A percentile compares a stretch with the other conserved stretches of the same genome.
Evolutionary conservation across 176 grass and related monocot species (phyloP).

Genomic region (Avena sativa): DNA sequence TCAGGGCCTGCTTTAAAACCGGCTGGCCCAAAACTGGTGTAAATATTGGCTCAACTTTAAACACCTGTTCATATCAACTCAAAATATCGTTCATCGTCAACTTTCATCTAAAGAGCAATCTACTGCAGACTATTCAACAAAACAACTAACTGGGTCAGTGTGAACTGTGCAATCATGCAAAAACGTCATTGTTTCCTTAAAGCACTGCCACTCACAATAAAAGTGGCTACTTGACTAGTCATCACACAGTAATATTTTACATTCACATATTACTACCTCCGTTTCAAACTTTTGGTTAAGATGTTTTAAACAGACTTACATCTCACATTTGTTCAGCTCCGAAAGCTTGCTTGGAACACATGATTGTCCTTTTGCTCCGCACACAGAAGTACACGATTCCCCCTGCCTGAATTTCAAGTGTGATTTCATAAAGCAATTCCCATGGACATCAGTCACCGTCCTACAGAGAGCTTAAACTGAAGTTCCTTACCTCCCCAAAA

Average conservation of each 20-base stretch:
- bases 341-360: constrained; percentile 84
- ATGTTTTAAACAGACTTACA: constrained; percentile 67
- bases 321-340: constrained; percentile 74
- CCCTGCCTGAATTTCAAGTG: constrained; percentile 62
- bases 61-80: not conserved
- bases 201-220: not conserved
- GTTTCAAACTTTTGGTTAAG: not conserved
- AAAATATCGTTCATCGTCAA: not conserved
- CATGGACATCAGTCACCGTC: constrained; percentile 24
- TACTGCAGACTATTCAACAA: not conserved
- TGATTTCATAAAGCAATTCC: constrained; percentile 36
- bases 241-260: constrained; percentile 8
- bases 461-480: constrained; percentile 32
- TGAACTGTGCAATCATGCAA: constrained; percentile 9
- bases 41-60: not conserved
- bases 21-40: not conserved
- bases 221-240: not conserved
- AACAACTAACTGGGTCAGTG: not conserved
- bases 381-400: constrained; percentile 75
- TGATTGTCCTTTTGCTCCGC: constrained; percentile 74
- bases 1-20: not conserved
- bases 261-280: not conserved
- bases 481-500: constrained; percentile 72
- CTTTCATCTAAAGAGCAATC: not conserved
- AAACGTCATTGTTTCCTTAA: constrained; percentile 6